These are phyloP conservation scores for Hirschioporus abietinus DNA, from an alignment of 768 basidiomycete genomes.

Conservation along the genomic window DNA sequence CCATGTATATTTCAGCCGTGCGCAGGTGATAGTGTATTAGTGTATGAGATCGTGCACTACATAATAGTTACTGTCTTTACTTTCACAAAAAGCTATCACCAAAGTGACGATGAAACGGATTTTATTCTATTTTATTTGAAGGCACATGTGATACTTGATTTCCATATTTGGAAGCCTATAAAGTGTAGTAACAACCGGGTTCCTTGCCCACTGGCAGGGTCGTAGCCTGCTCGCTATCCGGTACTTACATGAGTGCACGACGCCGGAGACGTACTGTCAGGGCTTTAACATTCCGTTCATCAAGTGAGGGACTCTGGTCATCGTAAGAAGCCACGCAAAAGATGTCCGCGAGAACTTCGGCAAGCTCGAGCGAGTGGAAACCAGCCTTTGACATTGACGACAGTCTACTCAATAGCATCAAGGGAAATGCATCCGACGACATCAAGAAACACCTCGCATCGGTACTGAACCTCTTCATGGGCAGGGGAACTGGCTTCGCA, in stretches of 20 bases:
- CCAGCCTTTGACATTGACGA: neutral
- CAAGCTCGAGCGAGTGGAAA: neutral
- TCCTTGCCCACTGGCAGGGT: neutral
- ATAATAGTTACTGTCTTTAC: too few relatives aligned
- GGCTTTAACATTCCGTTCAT: neutral
- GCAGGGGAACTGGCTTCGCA: slow-evolving; percentile 11
- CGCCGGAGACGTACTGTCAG: neutral
- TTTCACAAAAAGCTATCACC: too few relatives aligned
- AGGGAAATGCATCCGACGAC: slow-evolving; percentile 23
- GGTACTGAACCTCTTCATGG: slow-evolving; percentile 13
- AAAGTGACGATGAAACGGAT: too few relatives aligned
- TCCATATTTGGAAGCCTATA: neutral
- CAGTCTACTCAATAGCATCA: neutral
- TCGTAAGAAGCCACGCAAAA: neutral
- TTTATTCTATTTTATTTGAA: neutral
- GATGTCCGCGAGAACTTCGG: neutral
- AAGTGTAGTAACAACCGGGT: neutral
- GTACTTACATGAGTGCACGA: neutral
- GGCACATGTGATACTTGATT: neutral
- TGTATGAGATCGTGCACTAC: too few relatives aligned
- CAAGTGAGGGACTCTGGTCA: neutral
- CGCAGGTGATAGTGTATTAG: too few relatives aligned
- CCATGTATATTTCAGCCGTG: too few relatives aligned
- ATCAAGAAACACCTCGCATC: slow-evolving; percentile 24
- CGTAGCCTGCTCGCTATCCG: neutral